A percentile compares a stretch with the other conserved stretches of the same genome.
Conservation (phyloP, 331 rosid genomes). For the Arachis monticola region DNA sequence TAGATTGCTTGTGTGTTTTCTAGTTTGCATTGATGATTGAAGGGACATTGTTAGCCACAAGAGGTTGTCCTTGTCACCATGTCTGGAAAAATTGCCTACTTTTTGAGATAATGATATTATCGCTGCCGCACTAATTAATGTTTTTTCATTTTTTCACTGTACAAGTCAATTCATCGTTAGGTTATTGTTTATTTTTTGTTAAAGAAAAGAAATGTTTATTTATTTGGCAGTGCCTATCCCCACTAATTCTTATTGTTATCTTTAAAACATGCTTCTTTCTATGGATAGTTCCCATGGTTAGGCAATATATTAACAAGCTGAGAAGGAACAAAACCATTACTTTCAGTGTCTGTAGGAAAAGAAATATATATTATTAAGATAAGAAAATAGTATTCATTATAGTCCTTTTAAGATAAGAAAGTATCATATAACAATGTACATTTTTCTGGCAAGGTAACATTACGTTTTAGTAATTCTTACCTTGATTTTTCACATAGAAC, state of each 20-base stretch:
- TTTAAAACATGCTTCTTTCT: background rate
- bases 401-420: too few species aligned
- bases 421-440: too few species aligned
- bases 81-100: background rate
- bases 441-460: background rate
- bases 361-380: too few species aligned
- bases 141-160: background rate
- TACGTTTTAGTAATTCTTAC: background rate
- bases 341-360: background rate
- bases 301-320: background rate
- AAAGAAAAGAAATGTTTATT: background rate
- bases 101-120: background rate
- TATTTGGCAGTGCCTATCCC: background rate
- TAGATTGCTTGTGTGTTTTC: too few species aligned
- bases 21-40: background rate
- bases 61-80: background rate
- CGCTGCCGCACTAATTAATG: background rate
- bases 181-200: too few species aligned
- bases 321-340: background rate
- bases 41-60: background rate
- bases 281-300: background rate
- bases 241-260: constrained; percentile 8
- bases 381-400: too few species aligned
- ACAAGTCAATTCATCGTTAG: background rate
- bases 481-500: too few species aligned